Evolutionary conservation across 768 basidiomycete species (phyloP), one percentile per base, ranked within the genome.

Genomic region (Antrodiella citrinella): DNA sequence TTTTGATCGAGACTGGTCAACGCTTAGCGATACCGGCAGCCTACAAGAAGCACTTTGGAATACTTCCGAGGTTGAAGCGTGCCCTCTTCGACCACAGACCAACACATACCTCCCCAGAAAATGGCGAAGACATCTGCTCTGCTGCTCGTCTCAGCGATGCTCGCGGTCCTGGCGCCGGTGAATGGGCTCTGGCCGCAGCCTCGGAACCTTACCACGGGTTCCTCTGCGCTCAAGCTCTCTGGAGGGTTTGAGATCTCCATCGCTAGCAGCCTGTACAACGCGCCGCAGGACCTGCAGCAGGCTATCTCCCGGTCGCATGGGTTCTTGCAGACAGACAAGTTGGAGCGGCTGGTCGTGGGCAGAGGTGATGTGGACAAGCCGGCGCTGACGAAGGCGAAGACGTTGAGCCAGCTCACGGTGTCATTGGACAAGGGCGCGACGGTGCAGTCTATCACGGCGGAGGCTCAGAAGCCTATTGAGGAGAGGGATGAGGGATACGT

Each of bases 401-500:
- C 63, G 1, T 63, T 86, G 13, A 56, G 66, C 3, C 61, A 62
- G 20, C 67, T 86, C 30, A 66, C 63, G n/a, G 53, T 85, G 44
- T 65, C 68, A 9, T 67, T 81, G 3, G 56, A 57, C 21, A 55
- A 46, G 21, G 63, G 57, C n/a, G 52, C 62, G 10, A 51, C 41
- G 18, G 53, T 52, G 23, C 62, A 70, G 40, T 68, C 69, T 35
- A 82, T 90, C 53, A 65, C 76, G 23, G 61, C 68, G 13, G 81
- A 84, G 52, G 70, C 79, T 3, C 72, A 76, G 12, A 67, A 72
- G 47, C 69, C 73, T 1, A 59, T 82, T 11, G 72, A 72, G 51
- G 69, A 56, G 38, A 67, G 83, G 26, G 72, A 72, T 51, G 86
- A 91, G 65, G 67, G 69, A 2, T 89, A 89, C 62, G 69, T 69